Evolutionary conservation across 352 stramenopile genomes (phyloP).

Genomic region (Globisporangium canariense): DNA sequence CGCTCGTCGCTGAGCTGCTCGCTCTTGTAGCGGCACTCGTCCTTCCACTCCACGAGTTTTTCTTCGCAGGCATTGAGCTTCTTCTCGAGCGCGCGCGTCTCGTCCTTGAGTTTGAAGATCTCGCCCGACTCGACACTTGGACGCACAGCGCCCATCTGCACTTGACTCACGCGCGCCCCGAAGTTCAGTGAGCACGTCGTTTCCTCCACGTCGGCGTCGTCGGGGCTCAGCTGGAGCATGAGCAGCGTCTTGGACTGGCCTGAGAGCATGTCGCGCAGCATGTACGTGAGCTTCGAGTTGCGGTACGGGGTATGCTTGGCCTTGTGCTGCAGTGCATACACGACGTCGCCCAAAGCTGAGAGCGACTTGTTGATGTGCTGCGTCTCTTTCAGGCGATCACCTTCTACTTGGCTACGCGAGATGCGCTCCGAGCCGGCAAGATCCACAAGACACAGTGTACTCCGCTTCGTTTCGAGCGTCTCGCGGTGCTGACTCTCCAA

Average conservation of each 20-base stretch:
- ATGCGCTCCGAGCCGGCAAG: slow-evolving; percentile 96
- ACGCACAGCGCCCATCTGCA: slow-evolving; percentile 82
- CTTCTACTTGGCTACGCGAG: slow-evolving; percentile 77
- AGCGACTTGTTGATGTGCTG: slow-evolving; percentile 99
- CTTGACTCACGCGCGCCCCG: slow-evolving; percentile 85
- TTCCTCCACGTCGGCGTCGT: slow-evolving; percentile 77
- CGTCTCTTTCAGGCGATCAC: slow-evolving; percentile 92
- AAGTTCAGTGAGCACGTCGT: slow-evolving; percentile 89
- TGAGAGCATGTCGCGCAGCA: slow-evolving; percentile 91
- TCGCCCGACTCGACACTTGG: slow-evolving; percentile 80
- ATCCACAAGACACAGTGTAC: slow-evolving; percentile 97
- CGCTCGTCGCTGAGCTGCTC: slow-evolving; percentile 43
- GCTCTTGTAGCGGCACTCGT: slow-evolving; percentile 44
- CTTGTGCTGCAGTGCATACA: slow-evolving; percentile 90
- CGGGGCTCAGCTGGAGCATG: slow-evolving; percentile 90
- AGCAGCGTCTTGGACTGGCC: slow-evolving; percentile 91
- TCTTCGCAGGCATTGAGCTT: slow-evolving; percentile 28
- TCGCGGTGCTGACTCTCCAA: slow-evolving; percentile 69
- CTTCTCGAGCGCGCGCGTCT: slow-evolving; percentile 46
- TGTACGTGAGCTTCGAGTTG: slow-evolving; percentile 94
- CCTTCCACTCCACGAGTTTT: slow-evolving; percentile 39
- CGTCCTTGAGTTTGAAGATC: slow-evolving; percentile 68
- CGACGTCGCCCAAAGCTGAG: slow-evolving; percentile 96
- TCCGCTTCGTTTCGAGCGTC: slow-evolving; percentile 63
- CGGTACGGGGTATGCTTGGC: slow-evolving; percentile 93